Evolutionary conservation across 2,329 filamentous ascomycete genomes (phyloP).

Genomic region (Herpotrichia juniperi): DNA sequence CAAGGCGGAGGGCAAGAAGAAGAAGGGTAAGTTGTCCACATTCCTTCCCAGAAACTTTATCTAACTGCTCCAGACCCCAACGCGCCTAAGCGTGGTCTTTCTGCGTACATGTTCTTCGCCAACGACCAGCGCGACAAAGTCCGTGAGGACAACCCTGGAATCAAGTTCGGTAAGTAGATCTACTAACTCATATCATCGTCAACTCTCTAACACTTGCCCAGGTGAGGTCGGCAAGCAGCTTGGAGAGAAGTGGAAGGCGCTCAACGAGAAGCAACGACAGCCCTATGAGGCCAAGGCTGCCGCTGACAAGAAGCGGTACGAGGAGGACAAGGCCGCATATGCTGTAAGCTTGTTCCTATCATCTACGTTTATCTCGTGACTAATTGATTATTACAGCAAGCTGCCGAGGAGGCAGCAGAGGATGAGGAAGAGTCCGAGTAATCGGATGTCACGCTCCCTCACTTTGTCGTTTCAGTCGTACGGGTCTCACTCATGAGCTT

Average conservation of each 20-base stretch:
- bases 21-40: conserved; percentile 64
- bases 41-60: neutral
- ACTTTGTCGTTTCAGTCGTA: conserved; percentile 8
- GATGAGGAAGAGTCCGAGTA: conserved; percentile 51
- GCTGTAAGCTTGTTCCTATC: conserved; percentile 27
- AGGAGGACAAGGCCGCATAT: conserved; percentile 92
- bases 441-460: conserved; percentile 15
- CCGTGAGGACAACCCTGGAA: conserved; percentile 96
- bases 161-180: conserved; percentile 78
- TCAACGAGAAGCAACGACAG: conserved; percentile 88
- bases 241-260: conserved; percentile 97
- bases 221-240: conserved; percentile 97
- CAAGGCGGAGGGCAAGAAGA: conserved; percentile 67
- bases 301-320: conserved; percentile 98
- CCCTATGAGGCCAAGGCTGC: conserved; percentile 98
- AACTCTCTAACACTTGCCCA: conserved; percentile 45
- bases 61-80: conserved; percentile 75
- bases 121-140: conserved; percentile 99
- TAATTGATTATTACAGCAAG: conserved; percentile 15
- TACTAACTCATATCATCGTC: neutral
- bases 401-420: conserved; percentile 44
- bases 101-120: conserved; percentile 99
- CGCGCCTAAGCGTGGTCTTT: conserved; percentile 98
- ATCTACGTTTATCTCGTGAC: neutral
- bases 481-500: conserved; percentile 13